Evolutionary conservation across 1,139 yeast genomes (phyloP).

Genomic region (Saccharomyces hybrid): DNA sequence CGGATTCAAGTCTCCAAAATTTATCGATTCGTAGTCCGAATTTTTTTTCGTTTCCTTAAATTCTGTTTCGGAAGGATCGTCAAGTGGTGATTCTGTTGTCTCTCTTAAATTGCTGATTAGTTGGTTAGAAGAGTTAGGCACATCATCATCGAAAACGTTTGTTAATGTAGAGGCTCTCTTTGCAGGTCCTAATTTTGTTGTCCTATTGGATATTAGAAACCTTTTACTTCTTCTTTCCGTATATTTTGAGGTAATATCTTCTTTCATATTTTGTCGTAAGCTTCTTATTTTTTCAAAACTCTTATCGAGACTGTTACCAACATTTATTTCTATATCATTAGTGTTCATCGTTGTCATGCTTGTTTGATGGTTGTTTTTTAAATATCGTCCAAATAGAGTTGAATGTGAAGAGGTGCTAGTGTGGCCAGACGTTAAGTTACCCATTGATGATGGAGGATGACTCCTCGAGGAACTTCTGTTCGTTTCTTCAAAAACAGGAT

Average conservation of each 20-base stretch:
- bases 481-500: neutral
- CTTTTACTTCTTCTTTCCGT: constrained; percentile 31
- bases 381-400: constrained; percentile 17
- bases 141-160: neutral
- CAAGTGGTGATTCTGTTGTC: neutral
- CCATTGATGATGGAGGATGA: neutral
- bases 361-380: constrained; percentile 15
- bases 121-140: constrained; percentile 1
- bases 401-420: constrained; percentile 7
- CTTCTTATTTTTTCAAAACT: constrained; percentile 17
- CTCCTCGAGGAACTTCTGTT: neutral
- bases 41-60: neutral
- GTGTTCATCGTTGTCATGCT: constrained; percentile 23
- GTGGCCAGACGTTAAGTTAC: neutral
- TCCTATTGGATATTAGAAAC: constrained; percentile 23
- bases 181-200: constrained; percentile 35
- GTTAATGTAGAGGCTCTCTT: constrained; percentile 27
- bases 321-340: constrained; percentile 6
- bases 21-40: constrained; percentile 20
- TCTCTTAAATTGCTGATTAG: constrained; percentile 3
- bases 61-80: neutral
- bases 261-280: constrained; percentile 24
- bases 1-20: constrained; percentile 35
- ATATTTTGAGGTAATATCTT: constrained; percentile 26
- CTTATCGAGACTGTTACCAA: constrained; percentile 5